Base-by-base conservation (phyloP, 805 yeast genomes). In the Saccharomycopsis sp. region DNA sequence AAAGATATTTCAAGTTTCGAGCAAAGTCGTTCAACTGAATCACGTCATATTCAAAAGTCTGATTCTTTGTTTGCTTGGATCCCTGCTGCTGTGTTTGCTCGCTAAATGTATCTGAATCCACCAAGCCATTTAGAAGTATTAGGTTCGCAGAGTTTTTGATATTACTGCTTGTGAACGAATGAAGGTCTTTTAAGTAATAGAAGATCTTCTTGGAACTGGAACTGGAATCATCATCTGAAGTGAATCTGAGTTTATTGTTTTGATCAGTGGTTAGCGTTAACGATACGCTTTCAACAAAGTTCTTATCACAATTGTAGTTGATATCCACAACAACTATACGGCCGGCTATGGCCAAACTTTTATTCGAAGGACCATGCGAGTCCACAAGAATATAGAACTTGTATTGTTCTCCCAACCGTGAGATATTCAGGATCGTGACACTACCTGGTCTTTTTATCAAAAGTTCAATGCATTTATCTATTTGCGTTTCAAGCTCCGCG, bases 241-340 rank as follows among this genome's bases (percentile, higher is more conserved):
- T 38, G 17, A 49, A 58, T 2, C 52, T 53, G 23, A 29, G 53
- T 20, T 20, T 3, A 50, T 50, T 23, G 34, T 34, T 47, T 38
- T 54, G 58, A 20, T 57, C 56, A 3, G 63, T 44, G 3, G 56
- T 53, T 7, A 60, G 24, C 2, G 74, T 70, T 22, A 72, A 52
- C 1, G 71, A 67, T 7, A 71, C 74, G 42, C 63, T 66, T 22
- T 57, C 59, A 7, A 70, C 74, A 2, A 41, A 23, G 2, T 59
- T 64, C 15, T 60, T 61, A 24, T 65, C 65, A 2, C 23, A 47
- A 20, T 25, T 17, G 62, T 72, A 73, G 60, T 73, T 76, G 47
- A 73, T 70, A 61, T 73, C 77, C 19, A 73, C 70, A 19, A 73
- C 60, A 19, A 73, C 57, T 5, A 72, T 69, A 57, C 68, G 66